A percentile compares a stretch with the other conserved stretches of the same genome.
These are phyloP conservation scores for Firmiana major DNA, from an alignment of 345 rosid genomes.

Conservation along the genomic window DNA sequence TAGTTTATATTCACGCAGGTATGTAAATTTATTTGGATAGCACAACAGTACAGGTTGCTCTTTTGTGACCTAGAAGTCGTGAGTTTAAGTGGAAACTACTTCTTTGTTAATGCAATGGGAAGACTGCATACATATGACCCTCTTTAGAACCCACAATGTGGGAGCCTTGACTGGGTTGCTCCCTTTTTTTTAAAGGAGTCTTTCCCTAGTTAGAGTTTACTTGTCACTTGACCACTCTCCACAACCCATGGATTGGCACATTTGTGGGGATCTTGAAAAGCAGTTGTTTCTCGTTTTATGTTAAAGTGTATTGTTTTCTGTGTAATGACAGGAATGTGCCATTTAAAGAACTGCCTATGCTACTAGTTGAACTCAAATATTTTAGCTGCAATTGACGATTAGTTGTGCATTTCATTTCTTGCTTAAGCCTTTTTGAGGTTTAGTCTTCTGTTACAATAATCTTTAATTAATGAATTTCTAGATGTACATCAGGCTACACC, in stretches of 20 bases:
- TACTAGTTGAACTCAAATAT: neutral
- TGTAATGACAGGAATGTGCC: neutral
- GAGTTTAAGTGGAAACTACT: too few species aligned
- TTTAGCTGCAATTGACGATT: neutral
- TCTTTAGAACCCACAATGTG: too few species aligned
- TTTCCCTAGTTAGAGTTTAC: neutral
- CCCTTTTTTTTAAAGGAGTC: neutral
- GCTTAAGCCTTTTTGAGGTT: too few species aligned
- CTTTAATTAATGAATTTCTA: constrained; percentile 12
- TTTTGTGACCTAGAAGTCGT: too few species aligned
- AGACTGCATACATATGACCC: too few species aligned
- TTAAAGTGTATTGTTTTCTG: neutral
- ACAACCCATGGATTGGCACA: neutral
- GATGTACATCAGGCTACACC: constrained; percentile 40
- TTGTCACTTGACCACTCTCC: neutral
- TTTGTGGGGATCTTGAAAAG: neutral
- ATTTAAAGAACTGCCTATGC: neutral
- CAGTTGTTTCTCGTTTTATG: neutral
- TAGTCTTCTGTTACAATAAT: neutral
- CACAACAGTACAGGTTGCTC: too few species aligned
- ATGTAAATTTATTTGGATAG: neutral
- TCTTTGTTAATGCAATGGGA: too few species aligned
- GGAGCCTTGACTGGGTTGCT: neutral
- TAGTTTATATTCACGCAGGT: neutral
- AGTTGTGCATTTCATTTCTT: neutral